A percentile compares a stretch with the other conserved stretches of the same genome.
Evolutionary conservation across 176 grass and related monocot species (phyloP).

Genomic region (Triticum timopheevii): DNA sequence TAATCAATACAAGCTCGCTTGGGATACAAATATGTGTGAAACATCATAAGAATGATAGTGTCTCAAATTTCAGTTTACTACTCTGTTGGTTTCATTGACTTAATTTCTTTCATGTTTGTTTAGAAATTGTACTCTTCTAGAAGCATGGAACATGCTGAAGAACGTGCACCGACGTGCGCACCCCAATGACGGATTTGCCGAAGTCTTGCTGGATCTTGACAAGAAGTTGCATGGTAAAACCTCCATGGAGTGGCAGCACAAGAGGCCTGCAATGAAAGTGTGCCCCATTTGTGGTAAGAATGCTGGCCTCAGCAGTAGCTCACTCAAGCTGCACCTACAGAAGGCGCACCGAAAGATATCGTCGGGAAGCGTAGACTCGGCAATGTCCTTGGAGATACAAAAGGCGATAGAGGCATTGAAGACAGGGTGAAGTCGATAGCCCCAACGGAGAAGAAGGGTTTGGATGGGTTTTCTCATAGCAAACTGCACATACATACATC

Average conservation of each 20-base stretch:
- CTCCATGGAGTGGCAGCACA: slow-evolving; percentile 90
- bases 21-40: not conserved
- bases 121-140: slow-evolving; percentile 69
- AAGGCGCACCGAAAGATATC: slow-evolving; percentile 79
- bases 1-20: not conserved
- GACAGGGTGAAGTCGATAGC: slow-evolving; percentile 37
- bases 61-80: not conserved
- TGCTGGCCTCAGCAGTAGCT: slow-evolving; percentile 87
- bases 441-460: slow-evolving; percentile 53
- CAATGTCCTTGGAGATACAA: slow-evolving; percentile 76
- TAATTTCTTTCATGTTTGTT: not conserved
- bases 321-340: slow-evolving; percentile 90
- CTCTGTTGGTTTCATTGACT: not conserved
- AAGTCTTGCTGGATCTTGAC: slow-evolving; percentile 74
- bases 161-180: slow-evolving; percentile 79
- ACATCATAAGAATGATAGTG: not conserved
- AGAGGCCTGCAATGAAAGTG: slow-evolving; percentile 71
- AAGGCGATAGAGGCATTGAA: slow-evolving; percentile 64
- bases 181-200: slow-evolving; percentile 89
- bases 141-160: slow-evolving; percentile 88
- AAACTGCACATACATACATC: not conserved
- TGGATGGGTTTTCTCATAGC: not conserved
- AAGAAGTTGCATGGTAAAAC: slow-evolving; percentile 62
- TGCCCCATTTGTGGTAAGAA: slow-evolving; percentile 88
- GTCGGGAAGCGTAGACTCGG: slow-evolving; percentile 75